These are phyloP conservation scores for Aegilops umbellulata DNA, from an alignment of 176 grass and related monocot genomes.

Conservation along the genomic window DNA sequence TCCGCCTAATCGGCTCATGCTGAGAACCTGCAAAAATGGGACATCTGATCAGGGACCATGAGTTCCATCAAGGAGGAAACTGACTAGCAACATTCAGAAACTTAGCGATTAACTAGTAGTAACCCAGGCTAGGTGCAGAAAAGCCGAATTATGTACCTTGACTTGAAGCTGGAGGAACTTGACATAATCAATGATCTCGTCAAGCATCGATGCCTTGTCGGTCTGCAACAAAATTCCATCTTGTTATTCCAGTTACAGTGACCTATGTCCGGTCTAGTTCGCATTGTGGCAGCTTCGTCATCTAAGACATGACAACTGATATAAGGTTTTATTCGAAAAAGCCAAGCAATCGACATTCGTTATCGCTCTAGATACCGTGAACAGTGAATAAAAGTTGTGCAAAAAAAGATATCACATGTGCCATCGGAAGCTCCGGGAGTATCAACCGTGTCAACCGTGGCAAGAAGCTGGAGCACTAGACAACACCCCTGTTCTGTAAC, in stretches of 20 bases:
- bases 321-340: slow-evolving; percentile 33
- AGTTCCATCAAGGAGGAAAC: background rate
- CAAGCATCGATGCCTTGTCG: slow-evolving; percentile 97
- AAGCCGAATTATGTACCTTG: slow-evolving; percentile 52
- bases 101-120: background rate
- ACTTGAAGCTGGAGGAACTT: slow-evolving; percentile 99
- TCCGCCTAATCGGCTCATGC: slow-evolving; percentile 91
- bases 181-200: slow-evolving; percentile 99
- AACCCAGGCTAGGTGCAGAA: slow-evolving; percentile 8
- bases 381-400: slow-evolving; percentile 12
- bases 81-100: background rate
- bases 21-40: slow-evolving; percentile 61
- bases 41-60: background rate
- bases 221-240: slow-evolving; percentile 62
- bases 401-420: background rate
- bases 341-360: background rate
- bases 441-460: slow-evolving; percentile 20
- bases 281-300: slow-evolving; percentile 20
- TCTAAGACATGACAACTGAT: slow-evolving; percentile 1
- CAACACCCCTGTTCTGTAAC: background rate
- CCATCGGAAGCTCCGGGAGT: slow-evolving; percentile 15
- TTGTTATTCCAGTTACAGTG: slow-evolving; percentile 29
- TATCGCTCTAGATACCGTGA: slow-evolving; percentile 31
- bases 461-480: slow-evolving; percentile 9
- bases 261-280: background rate